Base-by-base conservation (phyloP, 176 grass and related monocot species). In the Carex kokanica region DNA sequence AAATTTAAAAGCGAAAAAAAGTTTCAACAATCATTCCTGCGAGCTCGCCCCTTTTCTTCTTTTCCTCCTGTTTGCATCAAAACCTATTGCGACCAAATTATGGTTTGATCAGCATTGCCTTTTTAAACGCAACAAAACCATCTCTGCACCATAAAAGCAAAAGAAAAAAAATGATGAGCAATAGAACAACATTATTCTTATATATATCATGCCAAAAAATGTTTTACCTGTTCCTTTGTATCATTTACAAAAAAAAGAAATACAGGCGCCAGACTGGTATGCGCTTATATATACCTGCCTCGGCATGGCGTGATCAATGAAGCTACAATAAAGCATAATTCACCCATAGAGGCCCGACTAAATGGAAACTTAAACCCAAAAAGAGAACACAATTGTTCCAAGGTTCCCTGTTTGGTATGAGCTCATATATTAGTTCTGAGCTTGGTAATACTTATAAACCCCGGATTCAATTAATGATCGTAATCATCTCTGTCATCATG, bases 111-210 rank as follows among this genome's bases (percentile, higher is more conserved):
- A 75, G 43, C 70, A 83, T 78, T 20, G 47, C 71, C 43, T 81
- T 79, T 64, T 88, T 69, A 88, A 85, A 64, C 38, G 31, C 87
- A 88, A 82, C 87, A 88, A 77, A 88, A 84, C 82, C 82, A 85
- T 84, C 27, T 81, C 87, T 88, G 83, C 56, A 85, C 14, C 64
- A 43, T 34, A 85, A 78, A 15, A 31, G 15, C 7, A 64, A 81
- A 74, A 24, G 6, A 63, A 69, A 7, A 52, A 2, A 72, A 40
- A 62, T 8, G 12, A 25, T 74, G 71, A 74, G 23, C 16, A 0
- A 23, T 0, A 74, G 20, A n/a, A 53, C 14, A 56, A 68, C 61
- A 14, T 16, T 31, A 68, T 62, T 51, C 63, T 60, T 70, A 56
- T 55, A 53, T 15, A 54, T 8, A 54, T 29, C 73, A 56, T 51